Conservation (phyloP, 75 land plant genomes). For the Selaginella tamariscina region DNA sequence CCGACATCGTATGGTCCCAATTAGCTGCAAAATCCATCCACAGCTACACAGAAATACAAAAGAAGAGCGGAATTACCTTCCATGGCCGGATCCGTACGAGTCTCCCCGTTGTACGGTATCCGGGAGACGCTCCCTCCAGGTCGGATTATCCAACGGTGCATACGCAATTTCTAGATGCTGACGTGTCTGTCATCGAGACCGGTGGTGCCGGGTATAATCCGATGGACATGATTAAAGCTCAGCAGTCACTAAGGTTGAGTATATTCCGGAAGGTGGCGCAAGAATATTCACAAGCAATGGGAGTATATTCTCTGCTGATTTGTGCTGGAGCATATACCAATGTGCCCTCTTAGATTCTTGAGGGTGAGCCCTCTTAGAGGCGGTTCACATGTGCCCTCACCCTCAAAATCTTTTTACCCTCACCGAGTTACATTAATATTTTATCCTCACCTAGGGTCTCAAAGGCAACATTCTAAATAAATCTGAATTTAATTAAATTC, state of each 20-base stretch:
- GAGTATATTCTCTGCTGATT: slow-evolving; percentile 13
- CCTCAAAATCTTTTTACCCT: no score
- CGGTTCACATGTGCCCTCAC: no score
- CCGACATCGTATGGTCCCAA: slow-evolving; percentile 23
- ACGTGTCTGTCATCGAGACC: slow-evolving; percentile 21
- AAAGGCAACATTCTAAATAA: no score
- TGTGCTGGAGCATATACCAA: slow-evolving; percentile 24
- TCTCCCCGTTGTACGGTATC: slow-evolving; percentile 17
- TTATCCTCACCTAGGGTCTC: no score
- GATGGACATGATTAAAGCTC: slow-evolving; percentile 21
- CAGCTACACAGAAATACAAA: slow-evolving; percentile 15
- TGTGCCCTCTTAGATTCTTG: no score
- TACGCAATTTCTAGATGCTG: slow-evolving; percentile 6
- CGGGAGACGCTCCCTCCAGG: slow-evolving; percentile 10
- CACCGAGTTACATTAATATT: no score
- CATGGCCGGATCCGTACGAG: slow-evolving; percentile 18
- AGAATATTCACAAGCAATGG: slow-evolving; percentile 17
- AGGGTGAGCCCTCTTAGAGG: no score
- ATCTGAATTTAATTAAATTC: no score
- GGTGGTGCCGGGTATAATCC: slow-evolving; percentile 31
- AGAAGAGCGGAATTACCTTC: slow-evolving; percentile 20
- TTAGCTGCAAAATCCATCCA: slow-evolving; percentile 27
- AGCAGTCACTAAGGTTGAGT: slow-evolving; percentile 10
- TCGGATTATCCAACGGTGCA: slow-evolving; percentile 19
- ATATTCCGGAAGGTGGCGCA: slow-evolving; percentile 9